These are phyloP conservation scores for Microthyrium microscopicum DNA, from an alignment of 2,329 filamentous ascomycete species.

Conservation along the genomic window DNA sequence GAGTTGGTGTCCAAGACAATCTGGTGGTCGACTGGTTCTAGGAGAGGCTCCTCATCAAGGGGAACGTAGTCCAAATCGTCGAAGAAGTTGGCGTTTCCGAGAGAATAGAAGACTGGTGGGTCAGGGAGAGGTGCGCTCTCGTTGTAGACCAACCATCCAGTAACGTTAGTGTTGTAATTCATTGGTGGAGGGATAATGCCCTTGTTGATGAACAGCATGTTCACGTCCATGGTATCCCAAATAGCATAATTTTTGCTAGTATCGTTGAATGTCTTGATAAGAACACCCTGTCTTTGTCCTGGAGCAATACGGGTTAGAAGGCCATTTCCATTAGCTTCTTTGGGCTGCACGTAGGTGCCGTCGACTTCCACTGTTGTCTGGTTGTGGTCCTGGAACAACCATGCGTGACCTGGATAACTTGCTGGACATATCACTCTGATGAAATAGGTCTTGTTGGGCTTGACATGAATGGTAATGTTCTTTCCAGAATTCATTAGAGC, in stretches of 20 bases:
- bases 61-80: conserved; percentile 62
- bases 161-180: not conserved
- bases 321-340: conserved; percentile 23
- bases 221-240: conserved; percentile 27
- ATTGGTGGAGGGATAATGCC: not conserved
- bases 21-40: conserved; percentile 41
- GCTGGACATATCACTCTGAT: conserved; percentile 34
- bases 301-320: not conserved
- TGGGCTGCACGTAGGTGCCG: conserved; percentile 46
- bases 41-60: conserved; percentile 44
- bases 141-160: not conserved
- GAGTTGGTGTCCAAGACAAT: conserved; percentile 2
- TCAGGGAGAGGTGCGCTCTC: not conserved
- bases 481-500: conserved; percentile 47
- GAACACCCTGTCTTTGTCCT: conserved; percentile 3
- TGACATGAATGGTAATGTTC: conserved; percentile 25
- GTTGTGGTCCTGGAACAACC: conserved; percentile 43
- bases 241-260: conserved; percentile 43
- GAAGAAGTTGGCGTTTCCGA: too few relatives aligned
- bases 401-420: conserved; percentile 1
- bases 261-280: conserved; percentile 34
- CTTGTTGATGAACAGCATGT: conserved; percentile 1
- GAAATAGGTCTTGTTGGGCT: conserved; percentile 42
- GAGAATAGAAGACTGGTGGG: not conserved
- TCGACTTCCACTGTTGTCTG: conserved; percentile 54